phyloP scores from a whole-genome alignment of 441 rosid genomes.

The Caryocar brasiliense region DNA sequence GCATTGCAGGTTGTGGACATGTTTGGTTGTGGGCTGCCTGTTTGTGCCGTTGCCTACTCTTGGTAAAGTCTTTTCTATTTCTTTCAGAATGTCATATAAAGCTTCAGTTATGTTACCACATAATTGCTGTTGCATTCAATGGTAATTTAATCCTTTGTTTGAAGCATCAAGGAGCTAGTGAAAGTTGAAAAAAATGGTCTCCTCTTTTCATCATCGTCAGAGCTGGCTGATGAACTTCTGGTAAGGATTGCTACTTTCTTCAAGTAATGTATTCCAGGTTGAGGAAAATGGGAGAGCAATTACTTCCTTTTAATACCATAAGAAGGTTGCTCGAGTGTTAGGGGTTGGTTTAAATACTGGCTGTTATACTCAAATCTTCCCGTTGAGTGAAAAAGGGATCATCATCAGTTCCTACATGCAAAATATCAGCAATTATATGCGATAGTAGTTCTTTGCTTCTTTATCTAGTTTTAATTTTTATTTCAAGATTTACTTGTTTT shows the following conservation, averaged over 20 bases:
- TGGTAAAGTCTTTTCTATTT: constrained; percentile 37
- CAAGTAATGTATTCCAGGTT: background rate
- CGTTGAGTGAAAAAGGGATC: no score
- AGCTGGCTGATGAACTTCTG: constrained; percentile 80
- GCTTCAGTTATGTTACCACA: background rate
- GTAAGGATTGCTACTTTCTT: constrained; percentile 21
- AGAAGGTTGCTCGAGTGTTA: no score
- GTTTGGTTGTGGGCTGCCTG: constrained; percentile 99
- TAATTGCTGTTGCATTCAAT: background rate
- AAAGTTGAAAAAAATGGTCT: constrained; percentile 74
- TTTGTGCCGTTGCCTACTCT: constrained; percentile 89
- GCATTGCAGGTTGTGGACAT: constrained; percentile 79
- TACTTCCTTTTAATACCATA: no score
- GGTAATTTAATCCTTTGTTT: constrained; percentile 6
- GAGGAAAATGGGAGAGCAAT: background rate
- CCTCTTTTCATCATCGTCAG: constrained; percentile 88
- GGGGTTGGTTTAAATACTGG: no score
- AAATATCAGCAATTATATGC: no score
- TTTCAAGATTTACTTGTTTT: no score
- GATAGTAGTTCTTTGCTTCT: no score
- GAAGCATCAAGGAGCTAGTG: constrained; percentile 83
- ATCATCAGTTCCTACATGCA: no score
- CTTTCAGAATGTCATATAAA: background rate
- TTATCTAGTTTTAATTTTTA: no score
- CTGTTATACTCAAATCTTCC: no score